phyloP scores from a whole-genome alignment of 1,284 basidiomycete species.

The Erythrobasidium hasegawianum region DNA sequence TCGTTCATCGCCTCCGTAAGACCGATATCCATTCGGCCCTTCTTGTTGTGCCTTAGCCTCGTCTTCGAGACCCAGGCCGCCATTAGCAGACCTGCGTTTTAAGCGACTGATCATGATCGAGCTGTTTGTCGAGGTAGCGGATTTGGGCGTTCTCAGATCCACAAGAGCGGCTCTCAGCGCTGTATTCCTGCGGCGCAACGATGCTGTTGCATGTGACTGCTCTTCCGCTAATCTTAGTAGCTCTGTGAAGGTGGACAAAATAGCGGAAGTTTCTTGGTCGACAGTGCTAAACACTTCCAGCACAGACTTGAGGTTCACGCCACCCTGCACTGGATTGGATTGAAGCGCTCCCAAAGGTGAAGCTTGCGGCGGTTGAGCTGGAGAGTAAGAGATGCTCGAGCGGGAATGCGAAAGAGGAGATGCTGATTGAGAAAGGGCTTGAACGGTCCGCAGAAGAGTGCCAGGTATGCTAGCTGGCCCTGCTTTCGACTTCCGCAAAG shows the following conservation, averaged over 20 bases:
- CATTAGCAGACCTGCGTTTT: neutral
- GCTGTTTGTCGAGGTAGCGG: neutral
- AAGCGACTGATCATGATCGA: neutral
- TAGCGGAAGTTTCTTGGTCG: too few species aligned
- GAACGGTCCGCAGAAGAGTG: too few species aligned
- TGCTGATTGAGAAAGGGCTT: too few species aligned
- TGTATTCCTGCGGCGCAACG: neutral
- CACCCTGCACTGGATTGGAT: neutral
- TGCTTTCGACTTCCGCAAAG: too few species aligned
- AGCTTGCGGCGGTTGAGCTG: slow-evolving; percentile 33
- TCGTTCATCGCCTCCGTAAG: too few species aligned
- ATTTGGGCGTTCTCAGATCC: neutral
- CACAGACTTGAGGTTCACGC: too few species aligned
- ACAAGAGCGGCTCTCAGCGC: neutral
- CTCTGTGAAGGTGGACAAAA: too few species aligned
- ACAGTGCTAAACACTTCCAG: too few species aligned
- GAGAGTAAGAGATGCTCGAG: neutral
- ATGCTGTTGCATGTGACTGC: slow-evolving; percentile 2
- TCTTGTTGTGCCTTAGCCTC: neutral
- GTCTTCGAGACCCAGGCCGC: slow-evolving; percentile 1
- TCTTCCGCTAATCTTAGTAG: slow-evolving; percentile 4
- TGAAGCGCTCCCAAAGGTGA: slow-evolving; percentile 32
- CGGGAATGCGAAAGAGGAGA: too few species aligned
- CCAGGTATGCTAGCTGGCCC: too few species aligned
- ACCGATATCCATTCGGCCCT: neutral